Evolutionary conservation across 805 yeast genomes (phyloP).

Genomic region (Starmerella roubikii): DNA sequence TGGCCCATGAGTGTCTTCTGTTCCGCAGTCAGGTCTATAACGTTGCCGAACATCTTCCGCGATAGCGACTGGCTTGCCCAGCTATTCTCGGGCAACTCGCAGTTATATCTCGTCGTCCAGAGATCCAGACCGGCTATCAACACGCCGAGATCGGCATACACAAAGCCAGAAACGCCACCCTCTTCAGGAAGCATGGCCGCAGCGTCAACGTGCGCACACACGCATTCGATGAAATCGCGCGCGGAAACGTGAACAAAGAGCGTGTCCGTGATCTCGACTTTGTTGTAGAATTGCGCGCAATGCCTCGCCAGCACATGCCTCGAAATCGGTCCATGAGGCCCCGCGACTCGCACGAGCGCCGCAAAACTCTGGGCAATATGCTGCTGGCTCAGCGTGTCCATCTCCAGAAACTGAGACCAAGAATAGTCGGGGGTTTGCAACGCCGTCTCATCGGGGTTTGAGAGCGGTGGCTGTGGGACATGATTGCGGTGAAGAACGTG

Average conservation of each 20-base stretch:
- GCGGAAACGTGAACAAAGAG: constrained; percentile 37
- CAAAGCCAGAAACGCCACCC: constrained; percentile 12
- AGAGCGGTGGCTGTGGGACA: constrained; percentile 5
- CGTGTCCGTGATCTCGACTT: constrained; percentile 31
- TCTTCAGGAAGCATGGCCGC: constrained; percentile 8
- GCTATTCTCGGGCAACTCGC: background rate
- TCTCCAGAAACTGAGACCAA: background rate
- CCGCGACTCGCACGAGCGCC: constrained; percentile 4
- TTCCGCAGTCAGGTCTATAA: constrained; percentile 6
- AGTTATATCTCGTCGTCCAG: background rate
- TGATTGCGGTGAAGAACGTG: constrained; percentile 17
- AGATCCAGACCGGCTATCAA: constrained; percentile 2
- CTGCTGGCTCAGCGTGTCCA: constrained; percentile 10
- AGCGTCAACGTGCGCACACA: constrained; percentile 31
- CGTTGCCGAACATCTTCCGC: constrained; percentile 1
- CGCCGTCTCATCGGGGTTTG: background rate
- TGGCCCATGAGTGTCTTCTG: constrained; percentile 34
- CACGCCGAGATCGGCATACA: constrained; percentile 11
- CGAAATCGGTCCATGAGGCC: constrained; percentile 1
- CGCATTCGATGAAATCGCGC: constrained; percentile 29
- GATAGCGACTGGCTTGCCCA: constrained; percentile 5
- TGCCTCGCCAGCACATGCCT: constrained; percentile 22
- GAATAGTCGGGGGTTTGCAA: background rate
- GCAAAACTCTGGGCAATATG: constrained; percentile 7
- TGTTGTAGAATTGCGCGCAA: constrained; percentile 37